A percentile compares a stretch with the other conserved stretches of the same genome.
Evolutionary conservation across 2,329 filamentous ascomycete genomes (phyloP).

Genomic region (Trichoderma hamatum): DNA sequence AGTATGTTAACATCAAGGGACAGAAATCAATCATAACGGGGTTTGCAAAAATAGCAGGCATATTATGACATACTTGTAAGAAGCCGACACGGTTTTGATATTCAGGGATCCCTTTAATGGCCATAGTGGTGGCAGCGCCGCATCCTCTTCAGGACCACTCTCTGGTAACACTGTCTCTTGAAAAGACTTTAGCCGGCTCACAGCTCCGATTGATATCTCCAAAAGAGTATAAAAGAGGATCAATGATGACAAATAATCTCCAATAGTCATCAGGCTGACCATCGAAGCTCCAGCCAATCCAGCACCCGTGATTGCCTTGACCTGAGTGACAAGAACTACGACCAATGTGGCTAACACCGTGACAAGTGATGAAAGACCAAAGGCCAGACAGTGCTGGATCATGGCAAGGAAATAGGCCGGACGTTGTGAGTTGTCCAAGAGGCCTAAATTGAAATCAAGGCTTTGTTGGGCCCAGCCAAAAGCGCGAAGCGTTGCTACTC

Average conservation of each 20-base stretch:
- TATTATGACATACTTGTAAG: conserved; percentile 33
- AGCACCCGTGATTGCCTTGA: conserved; percentile 5
- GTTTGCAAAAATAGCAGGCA: background rate
- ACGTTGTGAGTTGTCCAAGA: conserved; percentile 27
- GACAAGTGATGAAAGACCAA: conserved; percentile 25
- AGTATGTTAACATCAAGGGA: background rate
- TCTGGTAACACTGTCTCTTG: conserved; percentile 28
- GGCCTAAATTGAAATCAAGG: conserved; percentile 4
- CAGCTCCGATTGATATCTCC: conserved; percentile 22
- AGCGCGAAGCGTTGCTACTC: conserved; percentile 27
- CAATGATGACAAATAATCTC: background rate
- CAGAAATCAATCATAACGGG: no score
- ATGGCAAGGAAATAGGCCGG: conserved; percentile 27
- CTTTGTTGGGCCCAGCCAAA: conserved; percentile 26
- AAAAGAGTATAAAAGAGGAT: conserved; percentile 21
- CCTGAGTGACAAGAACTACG: conserved; percentile 23
- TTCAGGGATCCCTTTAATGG: conserved; percentile 38
- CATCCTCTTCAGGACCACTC: conserved; percentile 7
- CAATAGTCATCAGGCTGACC: conserved; percentile 19
- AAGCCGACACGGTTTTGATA: conserved; percentile 40
- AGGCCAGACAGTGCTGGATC: conserved; percentile 28
- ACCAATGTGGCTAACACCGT: conserved; percentile 24
- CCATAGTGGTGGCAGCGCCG: conserved; percentile 34
- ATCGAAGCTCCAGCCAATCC: conserved; percentile 10
- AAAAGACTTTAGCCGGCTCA: conserved; percentile 31